Evolutionary conservation across 352 stramenopile species (phyloP), one percentile per base, ranked within the genome.

Genomic region (Pythium aristosporum): DNA sequence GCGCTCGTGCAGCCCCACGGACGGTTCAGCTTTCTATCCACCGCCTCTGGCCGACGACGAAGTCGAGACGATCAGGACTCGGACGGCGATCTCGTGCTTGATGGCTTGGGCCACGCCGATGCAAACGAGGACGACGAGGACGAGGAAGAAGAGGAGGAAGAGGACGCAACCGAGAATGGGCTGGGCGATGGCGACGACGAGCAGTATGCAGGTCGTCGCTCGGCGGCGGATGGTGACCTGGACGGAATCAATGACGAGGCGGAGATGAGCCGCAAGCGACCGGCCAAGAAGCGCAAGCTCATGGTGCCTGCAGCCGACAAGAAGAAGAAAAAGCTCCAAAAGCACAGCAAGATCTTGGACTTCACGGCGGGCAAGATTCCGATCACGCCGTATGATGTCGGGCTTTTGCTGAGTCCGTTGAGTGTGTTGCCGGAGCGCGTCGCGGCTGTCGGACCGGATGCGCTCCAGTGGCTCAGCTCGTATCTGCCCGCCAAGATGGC

Each of bases 381-480:
- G 23, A 81, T 82, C 49, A 79, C 79, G 13, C 85, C 85, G 53
- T 90, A 80, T 68, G 82, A 91, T 3, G 74, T 71, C 21, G 79
- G 78, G 10, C 61, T 92, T 25, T 68, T 91, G 18, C 68, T 93
- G 23, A 93, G 85, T 72, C 85, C 85, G 20, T 58, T 93, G 42
- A 92, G 82, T 30, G 75, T 82, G 41, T 63, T 93, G 0, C 80
- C 85, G 5, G 85, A 89, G 25, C 73, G 73, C 53, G 79, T 90
- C n/a, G 79, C 80, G 37, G 85, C 82, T 2, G 72, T 89, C n/a
- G 80, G 75, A 9, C 79, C 81, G 5, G 68, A 68, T 61, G 76
- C 79, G n/a, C 57, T 90, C 37, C 85, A 93, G 56, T 93, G 85
- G 85, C 74, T 92, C 57, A 74, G 73, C 28, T 83, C 79, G 20